These are phyloP conservation scores for Knufia fluminis DNA, from an alignment of 2,329 filamentous ascomycete species.

Conservation along the genomic window DNA sequence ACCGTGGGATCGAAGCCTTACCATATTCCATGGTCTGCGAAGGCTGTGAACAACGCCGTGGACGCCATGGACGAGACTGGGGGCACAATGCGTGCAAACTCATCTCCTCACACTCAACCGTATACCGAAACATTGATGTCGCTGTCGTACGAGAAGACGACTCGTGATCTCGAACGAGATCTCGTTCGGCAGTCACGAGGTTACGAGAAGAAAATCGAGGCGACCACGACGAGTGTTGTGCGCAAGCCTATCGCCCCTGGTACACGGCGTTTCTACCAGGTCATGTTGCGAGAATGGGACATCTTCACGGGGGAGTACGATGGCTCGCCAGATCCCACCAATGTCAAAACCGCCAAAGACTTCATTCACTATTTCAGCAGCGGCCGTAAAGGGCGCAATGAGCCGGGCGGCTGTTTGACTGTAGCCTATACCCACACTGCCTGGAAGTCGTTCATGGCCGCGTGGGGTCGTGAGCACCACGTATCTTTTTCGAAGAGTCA, in stretches of 20 bases:
- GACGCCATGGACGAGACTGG: not conserved
- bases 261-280: slow-evolving; percentile 1
- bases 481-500: not conserved
- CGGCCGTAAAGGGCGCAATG: slow-evolving; percentile 8
- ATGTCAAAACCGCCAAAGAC: slow-evolving; percentile 10
- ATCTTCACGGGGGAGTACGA: slow-evolving; percentile 1
- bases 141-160: not conserved
- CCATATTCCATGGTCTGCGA: not conserved
- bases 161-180: slow-evolving; percentile 8
- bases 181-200: slow-evolving; percentile 1
- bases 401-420: slow-evolving; percentile 7
- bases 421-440: not conserved
- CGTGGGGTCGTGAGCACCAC: not conserved
- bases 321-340: not conserved
- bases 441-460: not conserved
- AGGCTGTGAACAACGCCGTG: not conserved
- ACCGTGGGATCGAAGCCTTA: not conserved
- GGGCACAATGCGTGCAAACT: too few species aligned
- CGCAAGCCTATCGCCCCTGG: slow-evolving; percentile 4
- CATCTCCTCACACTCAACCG: too few species aligned
- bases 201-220: not conserved
- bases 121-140: too few species aligned
- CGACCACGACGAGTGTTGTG: not conserved
- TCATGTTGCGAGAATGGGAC: slow-evolving; percentile 8
- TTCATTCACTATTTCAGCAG: slow-evolving; percentile 9